Conservation (phyloP, 768 basidiomycete genomes). For the Rhodotorula sphaerocarpa region DNA sequence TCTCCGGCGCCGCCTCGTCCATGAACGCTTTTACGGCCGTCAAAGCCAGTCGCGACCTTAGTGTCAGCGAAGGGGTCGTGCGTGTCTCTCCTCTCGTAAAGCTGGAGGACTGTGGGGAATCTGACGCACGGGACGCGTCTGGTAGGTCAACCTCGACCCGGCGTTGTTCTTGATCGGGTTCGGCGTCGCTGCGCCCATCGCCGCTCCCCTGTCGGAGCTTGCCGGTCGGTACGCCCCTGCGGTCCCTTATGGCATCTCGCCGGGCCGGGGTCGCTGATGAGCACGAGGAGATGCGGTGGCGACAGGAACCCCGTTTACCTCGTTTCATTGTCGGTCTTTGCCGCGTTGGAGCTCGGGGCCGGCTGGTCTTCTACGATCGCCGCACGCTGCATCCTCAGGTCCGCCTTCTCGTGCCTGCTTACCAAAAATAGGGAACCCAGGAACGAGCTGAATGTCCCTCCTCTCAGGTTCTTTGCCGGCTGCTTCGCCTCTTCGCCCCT, state of each 20-base stretch:
- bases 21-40: neutral
- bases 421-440: neutral
- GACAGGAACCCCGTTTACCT: slow-evolving; percentile 17
- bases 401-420: neutral
- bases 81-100: too few species aligned
- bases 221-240: neutral
- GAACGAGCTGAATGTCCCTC: neutral
- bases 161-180: slow-evolving; percentile 9
- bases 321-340: slow-evolving; percentile 6
- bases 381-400: slow-evolving; percentile 1
- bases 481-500: slow-evolving; percentile 4
- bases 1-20: neutral
- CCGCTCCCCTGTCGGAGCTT: slow-evolving; percentile 10
- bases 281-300: neutral
- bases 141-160: slow-evolving; percentile 7
- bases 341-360: slow-evolving; percentile 4
- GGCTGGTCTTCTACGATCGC: slow-evolving; percentile 4
- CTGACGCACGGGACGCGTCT: too few species aligned
- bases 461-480: slow-evolving; percentile 15
- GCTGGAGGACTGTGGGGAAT: too few species aligned
- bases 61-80: slow-evolving; percentile 2
- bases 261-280: rapidly evolving
- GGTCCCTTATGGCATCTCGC: too few species aligned
- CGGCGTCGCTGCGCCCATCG: neutral
- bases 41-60: neutral